phyloP scores from a whole-genome alignment of 768 basidiomycete genomes.

The Termitomyces sp. region DNA sequence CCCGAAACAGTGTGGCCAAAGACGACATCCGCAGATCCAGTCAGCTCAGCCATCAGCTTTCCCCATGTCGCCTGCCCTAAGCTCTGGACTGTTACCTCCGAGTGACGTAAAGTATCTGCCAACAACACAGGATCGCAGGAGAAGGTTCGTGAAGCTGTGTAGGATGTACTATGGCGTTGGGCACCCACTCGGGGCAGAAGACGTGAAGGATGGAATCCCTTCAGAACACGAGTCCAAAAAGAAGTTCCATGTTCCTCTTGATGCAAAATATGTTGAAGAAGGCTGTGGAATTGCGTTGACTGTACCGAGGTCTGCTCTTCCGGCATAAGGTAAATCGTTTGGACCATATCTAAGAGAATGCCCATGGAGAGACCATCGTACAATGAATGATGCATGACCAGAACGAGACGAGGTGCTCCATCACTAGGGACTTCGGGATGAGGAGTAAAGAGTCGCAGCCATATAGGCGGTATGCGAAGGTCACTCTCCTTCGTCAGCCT shows the following conservation, averaged over 20 bases:
- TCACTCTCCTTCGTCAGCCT: constrained; percentile 21
- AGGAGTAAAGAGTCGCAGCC: constrained; percentile 29
- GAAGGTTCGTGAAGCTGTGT: constrained; percentile 16
- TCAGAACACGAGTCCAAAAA: constrained; percentile 35
- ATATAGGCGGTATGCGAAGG: constrained; percentile 28
- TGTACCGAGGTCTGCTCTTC: constrained; percentile 19
- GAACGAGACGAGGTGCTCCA: constrained; percentile 26
- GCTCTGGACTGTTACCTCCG: constrained; percentile 35
- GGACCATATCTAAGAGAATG: constrained; percentile 32
- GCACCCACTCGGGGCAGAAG: constrained; percentile 14
- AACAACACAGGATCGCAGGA: constrained; percentile 15
- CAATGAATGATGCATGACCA: constrained; percentile 47
- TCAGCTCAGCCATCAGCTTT: constrained; percentile 26
- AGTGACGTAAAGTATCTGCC: constrained; percentile 17
- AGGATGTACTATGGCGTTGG: neutral
- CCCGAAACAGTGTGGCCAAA: constrained; percentile 50
- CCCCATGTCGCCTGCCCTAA: constrained; percentile 30
- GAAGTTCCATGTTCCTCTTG: constrained; percentile 36
- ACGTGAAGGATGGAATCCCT: constrained; percentile 19
- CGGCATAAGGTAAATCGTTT: constrained; percentile 27
- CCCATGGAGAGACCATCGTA: constrained; percentile 45
- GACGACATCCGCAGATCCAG: constrained; percentile 36
- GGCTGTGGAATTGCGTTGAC: constrained; percentile 33
- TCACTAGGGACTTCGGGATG: neutral
- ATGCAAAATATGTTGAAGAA: constrained; percentile 35